Evolutionary conservation across 768 basidiomycete species (phyloP).

Genomic region (Phanerochaete carnosa): DNA sequence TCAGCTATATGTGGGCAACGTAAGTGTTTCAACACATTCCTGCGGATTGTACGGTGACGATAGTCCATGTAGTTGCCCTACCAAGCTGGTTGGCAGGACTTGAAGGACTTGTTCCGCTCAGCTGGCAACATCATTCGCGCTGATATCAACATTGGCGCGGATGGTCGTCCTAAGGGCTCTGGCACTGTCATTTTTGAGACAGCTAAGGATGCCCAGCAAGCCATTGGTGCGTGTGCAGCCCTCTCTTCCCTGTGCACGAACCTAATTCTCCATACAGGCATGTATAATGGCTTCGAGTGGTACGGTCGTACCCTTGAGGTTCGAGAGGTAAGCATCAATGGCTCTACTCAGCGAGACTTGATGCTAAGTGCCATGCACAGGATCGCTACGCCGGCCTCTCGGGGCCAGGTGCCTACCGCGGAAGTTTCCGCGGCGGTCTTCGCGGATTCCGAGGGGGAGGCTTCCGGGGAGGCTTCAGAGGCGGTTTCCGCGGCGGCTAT

Average conservation of each 20-base stretch:
- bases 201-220: constrained; percentile 84
- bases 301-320: constrained; percentile 95
- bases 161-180: constrained; percentile 92
- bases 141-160: constrained; percentile 90
- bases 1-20: constrained; percentile 91
- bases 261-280: constrained; percentile 47
- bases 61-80: constrained; percentile 67
- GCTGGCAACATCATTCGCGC: constrained; percentile 95
- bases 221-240: constrained; percentile 67
- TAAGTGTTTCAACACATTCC: constrained; percentile 33
- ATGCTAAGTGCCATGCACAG: constrained; percentile 30
- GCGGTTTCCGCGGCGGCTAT: constrained; percentile 48
- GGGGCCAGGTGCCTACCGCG: constrained; percentile 56
- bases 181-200: constrained; percentile 98
- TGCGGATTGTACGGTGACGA: not conserved
- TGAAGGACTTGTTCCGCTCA: constrained; percentile 95
- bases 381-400: constrained; percentile 88
- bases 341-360: not conserved
- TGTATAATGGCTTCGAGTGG: constrained; percentile 98
- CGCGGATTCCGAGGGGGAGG: constrained; percentile 47
- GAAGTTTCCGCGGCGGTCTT: constrained; percentile 48
- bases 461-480: constrained; percentile 54
- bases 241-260: not conserved
- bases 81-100: constrained; percentile 98
- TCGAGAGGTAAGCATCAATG: constrained; percentile 63